These are phyloP conservation scores for Hymenoscyphus fraxineus DNA, from an alignment of 2,329 filamentous ascomycete species.

Conservation along the genomic window DNA sequence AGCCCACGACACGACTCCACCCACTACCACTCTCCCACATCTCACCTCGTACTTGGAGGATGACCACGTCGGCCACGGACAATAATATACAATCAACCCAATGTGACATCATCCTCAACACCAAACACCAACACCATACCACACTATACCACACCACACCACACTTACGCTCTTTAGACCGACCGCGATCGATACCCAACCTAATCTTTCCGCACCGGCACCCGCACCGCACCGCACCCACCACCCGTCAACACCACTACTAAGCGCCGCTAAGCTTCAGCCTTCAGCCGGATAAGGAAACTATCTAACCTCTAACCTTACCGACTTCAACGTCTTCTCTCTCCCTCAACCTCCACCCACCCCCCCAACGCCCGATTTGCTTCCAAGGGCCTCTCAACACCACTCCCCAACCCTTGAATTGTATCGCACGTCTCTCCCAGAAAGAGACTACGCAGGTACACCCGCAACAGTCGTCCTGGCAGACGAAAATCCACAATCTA, in stretches of 20 bases:
- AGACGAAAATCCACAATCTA: conserved; percentile 57
- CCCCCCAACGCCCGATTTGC: neutral
- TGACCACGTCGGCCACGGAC: no score
- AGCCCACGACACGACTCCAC: no score
- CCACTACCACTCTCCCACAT: no score
- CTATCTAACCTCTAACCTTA: neutral
- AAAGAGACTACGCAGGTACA: conserved; percentile 16
- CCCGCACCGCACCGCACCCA: neutral
- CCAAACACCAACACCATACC: no score
- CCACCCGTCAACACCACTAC: neutral
- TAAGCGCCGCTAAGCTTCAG: neutral
- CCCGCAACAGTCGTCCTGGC: conserved; percentile 66
- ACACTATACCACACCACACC: no score
- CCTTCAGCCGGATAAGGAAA: conserved; percentile 4
- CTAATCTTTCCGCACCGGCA: neutral
- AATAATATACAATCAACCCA: no score
- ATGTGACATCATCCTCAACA: no score
- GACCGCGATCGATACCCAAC: neutral
- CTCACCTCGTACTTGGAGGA: no score
- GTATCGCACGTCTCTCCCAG: neutral
- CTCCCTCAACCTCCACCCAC: neutral
- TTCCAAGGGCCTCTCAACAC: conserved; percentile 3
- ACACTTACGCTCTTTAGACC: no score
- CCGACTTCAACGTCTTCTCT: neutral
- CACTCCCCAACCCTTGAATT: neutral